Percentiles rank a stretch among this genome's conserved stretches.
Evolutionary conservation across 768 basidiomycete genomes (phyloP).

Genomic region (Boletus rubropictus): DNA sequence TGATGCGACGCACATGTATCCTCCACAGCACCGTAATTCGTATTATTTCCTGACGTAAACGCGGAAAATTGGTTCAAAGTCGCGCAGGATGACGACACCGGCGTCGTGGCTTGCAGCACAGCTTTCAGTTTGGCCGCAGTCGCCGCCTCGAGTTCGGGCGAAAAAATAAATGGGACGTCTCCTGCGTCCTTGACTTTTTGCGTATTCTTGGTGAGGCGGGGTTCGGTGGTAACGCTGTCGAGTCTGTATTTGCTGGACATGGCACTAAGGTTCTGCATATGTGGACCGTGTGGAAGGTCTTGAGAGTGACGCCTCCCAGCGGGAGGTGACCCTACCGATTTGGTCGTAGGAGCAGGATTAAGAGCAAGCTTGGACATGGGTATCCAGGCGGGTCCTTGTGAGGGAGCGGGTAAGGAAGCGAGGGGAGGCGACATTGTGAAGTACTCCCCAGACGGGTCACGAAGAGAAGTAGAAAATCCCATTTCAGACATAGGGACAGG

Average conservation of each 20-base stretch:
- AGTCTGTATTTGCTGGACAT: constrained; percentile 25
- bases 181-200: constrained; percentile 28
- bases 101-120: constrained; percentile 17
- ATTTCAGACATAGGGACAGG: constrained; percentile 12
- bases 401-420: constrained; percentile 5
- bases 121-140: constrained; percentile 28
- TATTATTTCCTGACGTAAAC: constrained; percentile 18
- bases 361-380: constrained; percentile 1
- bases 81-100: neutral
- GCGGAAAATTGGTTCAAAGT: constrained; percentile 10
- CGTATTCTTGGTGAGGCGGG: constrained; percentile 11
- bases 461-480: constrained; percentile 9
- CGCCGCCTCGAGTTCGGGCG: constrained; percentile 27
- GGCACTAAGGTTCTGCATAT: constrained; percentile 19
- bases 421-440: constrained; percentile 9
- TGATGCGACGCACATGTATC: constrained; percentile 26
- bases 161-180: constrained; percentile 30
- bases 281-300: constrained; percentile 16
- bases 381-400: constrained; percentile 18
- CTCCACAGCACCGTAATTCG: constrained; percentile 17
- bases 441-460: constrained; percentile 14
- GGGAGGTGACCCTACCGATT: neutral
- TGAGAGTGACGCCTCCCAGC: constrained; percentile 16
- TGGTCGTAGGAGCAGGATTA: neutral
- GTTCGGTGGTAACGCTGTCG: constrained; percentile 11